Percentiles rank a stretch among this genome's conserved stretches.
Conservation (phyloP, 352 stramenopile genomes). For the Phytophthora idaei region DNA sequence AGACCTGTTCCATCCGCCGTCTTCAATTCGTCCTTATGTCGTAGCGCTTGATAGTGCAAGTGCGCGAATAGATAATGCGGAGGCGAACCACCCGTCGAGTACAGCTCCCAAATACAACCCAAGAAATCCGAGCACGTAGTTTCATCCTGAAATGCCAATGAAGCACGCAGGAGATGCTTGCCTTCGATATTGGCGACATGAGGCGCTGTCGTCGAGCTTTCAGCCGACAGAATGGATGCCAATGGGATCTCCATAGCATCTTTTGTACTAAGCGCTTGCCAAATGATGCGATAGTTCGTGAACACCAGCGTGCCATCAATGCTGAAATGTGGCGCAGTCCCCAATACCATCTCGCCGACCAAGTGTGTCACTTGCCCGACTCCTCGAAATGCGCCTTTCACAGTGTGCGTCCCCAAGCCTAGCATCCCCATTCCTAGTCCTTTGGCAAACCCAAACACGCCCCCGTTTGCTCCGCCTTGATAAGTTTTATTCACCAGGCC, state of each 20-base stretch:
- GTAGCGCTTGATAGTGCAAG: constrained; percentile 71
- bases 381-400: constrained; percentile 86
- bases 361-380: constrained; percentile 88
- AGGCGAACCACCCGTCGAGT: constrained; percentile 33
- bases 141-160: constrained; percentile 86
- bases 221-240: constrained; percentile 73
- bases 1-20: constrained; percentile 36
- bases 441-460: constrained; percentile 89
- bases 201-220: constrained; percentile 82
- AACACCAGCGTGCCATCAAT: constrained; percentile 84
- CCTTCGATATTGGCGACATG: constrained; percentile 88
- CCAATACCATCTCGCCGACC: constrained; percentile 87
- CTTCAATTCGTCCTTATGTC: constrained; percentile 43
- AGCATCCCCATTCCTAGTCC: constrained; percentile 88
- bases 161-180: constrained; percentile 81
- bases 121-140: constrained; percentile 78
- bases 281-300: constrained; percentile 89
- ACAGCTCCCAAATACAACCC: constrained; percentile 77
- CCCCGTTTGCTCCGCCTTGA: constrained; percentile 80
- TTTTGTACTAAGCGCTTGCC: constrained; percentile 77
- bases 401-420: constrained; percentile 80
- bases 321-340: constrained; percentile 84
- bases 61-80: constrained; percentile 80
- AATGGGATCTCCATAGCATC: constrained; percentile 86
- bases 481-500: constrained; percentile 89